Evolutionary conservation across 345 rosid genomes (phyloP).

Genomic region (Trapa bicornis): DNA sequence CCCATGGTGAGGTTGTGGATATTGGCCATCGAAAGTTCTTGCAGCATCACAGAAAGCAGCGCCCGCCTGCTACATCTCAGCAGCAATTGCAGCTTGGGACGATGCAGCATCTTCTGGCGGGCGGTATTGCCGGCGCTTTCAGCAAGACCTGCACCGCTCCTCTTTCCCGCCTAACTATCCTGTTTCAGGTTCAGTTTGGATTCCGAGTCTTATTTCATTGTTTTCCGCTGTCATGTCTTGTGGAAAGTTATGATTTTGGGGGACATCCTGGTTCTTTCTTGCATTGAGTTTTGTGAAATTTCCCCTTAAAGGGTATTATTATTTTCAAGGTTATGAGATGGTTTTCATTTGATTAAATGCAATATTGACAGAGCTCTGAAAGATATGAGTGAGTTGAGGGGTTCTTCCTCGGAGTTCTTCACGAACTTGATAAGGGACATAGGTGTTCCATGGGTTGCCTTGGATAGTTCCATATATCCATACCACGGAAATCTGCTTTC

Average conservation of each 20-base stretch:
- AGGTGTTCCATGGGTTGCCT: neutral
- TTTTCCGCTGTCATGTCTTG: neutral
- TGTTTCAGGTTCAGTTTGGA: slow-evolving; percentile 55
- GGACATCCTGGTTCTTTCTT: neutral
- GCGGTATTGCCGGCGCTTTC: slow-evolving; percentile 92
- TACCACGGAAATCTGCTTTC: neutral
- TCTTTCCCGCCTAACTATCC: slow-evolving; percentile 86
- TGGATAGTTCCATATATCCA: neutral
- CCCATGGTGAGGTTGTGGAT: slow-evolving; percentile 44
- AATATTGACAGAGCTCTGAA: neutral
- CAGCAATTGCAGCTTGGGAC: slow-evolving; percentile 23
- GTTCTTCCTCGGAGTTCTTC: too few species aligned
- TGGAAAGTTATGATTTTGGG: neutral
- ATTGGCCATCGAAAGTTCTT: slow-evolving; percentile 45
- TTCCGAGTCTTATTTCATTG: neutral
- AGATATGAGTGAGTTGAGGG: neutral
- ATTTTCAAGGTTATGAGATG: neutral
- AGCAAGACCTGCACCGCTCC: slow-evolving; percentile 99
- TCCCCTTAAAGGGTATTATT: neutral
- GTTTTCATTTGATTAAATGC: neutral
- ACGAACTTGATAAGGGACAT: neutral
- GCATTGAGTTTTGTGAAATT: neutral
- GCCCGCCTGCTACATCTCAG: slow-evolving; percentile 1
- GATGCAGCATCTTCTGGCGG: slow-evolving; percentile 58
- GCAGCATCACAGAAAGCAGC: slow-evolving; percentile 27